Percentiles rank a stretch among this genome's conserved stretches.
These are phyloP conservation scores for Piper longum DNA, from an alignment of 164 flowering plant species.

Conservation along the genomic window DNA sequence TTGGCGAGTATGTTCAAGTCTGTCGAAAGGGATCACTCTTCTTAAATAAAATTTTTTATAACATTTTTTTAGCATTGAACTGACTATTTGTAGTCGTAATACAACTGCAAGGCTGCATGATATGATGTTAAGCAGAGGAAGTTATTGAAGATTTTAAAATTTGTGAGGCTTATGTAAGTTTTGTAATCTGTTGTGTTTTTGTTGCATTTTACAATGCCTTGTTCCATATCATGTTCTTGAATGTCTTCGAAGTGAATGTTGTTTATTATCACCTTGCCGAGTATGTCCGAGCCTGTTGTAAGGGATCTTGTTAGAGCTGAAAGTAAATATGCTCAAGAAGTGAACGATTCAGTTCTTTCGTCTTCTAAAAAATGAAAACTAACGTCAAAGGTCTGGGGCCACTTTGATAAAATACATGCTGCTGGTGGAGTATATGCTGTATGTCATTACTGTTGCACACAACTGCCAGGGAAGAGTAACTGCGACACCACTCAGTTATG, in stretches of 20 bases:
- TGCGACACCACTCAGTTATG: conserved; percentile 1
- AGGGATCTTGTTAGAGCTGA: neutral
- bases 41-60: too few species aligned
- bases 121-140: too few species aligned
- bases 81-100: too few species aligned
- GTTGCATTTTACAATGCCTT: too few species aligned
- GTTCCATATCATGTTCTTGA: too few species aligned
- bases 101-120: too few species aligned
- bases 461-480: neutral
- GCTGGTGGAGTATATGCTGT: neutral
- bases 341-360: neutral
- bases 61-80: too few species aligned
- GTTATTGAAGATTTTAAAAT: too few species aligned
- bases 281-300: neutral
- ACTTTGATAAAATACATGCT: neutral
- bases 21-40: too few species aligned
- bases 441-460: neutral
- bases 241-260: neutral
- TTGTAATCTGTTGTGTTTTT: too few species aligned
- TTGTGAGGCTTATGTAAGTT: too few species aligned
- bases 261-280: neutral
- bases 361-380: neutral
- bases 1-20: too few species aligned
- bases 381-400: neutral
- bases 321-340: neutral